Percentiles rank a stretch among this genome's conserved stretches.
phyloP scores from a whole-genome alignment of 139 green algal genomes.

The Volvox reticuliferus region DNA sequence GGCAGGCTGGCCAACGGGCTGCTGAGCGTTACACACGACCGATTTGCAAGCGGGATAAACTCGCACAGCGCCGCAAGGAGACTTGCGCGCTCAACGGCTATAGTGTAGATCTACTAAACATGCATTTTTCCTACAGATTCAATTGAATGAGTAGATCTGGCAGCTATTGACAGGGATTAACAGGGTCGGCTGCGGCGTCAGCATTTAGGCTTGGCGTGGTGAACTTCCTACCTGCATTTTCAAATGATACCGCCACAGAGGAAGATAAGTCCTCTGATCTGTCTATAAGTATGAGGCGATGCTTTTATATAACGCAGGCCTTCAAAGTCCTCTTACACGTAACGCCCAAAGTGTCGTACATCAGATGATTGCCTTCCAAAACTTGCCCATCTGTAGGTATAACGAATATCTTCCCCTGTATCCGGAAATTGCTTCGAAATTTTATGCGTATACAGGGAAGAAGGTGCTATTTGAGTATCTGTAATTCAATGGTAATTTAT shows the following conservation, averaged over 20 bases:
- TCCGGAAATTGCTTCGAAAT: too few relatives aligned
- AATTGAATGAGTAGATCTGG: neutral
- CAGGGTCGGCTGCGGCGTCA: slow-evolving; percentile 10
- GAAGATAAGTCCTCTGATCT: neutral
- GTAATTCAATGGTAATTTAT: too few relatives aligned
- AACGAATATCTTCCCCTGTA: too few relatives aligned
- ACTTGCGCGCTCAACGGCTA: neutral
- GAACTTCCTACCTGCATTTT: slow-evolving; percentile 5
- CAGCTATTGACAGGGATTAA: neutral
- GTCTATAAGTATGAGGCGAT: neutral
- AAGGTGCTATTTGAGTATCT: too few relatives aligned
- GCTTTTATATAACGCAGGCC: neutral
- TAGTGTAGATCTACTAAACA: neutral
- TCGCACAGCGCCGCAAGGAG: neutral
- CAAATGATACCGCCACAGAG: neutral
- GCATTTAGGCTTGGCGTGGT: neutral
- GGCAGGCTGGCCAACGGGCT: neutral
- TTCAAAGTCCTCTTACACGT: slow-evolving; percentile 15
- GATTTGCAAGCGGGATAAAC: neutral
- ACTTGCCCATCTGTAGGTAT: too few relatives aligned
- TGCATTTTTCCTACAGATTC: neutral
- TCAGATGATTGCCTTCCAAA: too few relatives aligned
- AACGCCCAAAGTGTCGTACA: neutral
- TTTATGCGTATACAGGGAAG: too few relatives aligned
- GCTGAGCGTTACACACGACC: neutral